phyloP scores from a whole-genome alignment of 2,329 filamentous ascomycete species.

The Penicillium sp. region DNA sequence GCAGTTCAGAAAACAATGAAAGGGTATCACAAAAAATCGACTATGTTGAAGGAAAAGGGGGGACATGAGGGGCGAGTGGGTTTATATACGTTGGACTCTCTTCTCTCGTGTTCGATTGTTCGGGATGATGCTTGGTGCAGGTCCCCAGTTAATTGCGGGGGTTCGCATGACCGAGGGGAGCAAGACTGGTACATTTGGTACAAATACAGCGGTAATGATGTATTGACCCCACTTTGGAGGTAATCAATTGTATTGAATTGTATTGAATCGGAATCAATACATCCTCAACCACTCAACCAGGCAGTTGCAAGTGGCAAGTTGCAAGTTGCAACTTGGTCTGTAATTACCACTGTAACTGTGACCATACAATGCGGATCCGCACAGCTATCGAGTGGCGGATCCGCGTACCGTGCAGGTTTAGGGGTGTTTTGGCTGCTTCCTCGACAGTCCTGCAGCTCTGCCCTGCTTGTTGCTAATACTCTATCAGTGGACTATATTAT shows the following conservation, averaged over 20 bases:
- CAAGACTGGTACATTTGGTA: neutral
- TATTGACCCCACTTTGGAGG: constrained; percentile 1
- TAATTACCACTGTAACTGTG: neutral
- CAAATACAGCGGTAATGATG: neutral
- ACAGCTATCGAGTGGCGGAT: neutral
- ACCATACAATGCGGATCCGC: constrained; percentile 5
- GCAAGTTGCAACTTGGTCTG: neutral
- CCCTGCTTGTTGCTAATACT: neutral
- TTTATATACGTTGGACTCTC: neutral
- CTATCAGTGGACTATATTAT: too few relatives aligned
- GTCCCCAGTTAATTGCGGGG: neutral
- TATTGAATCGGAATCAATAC: too few relatives aligned
- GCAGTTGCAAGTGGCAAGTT: too few relatives aligned
- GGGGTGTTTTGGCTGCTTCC: too few relatives aligned
- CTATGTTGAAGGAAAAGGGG: neutral
- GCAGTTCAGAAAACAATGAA: constrained; percentile 3
- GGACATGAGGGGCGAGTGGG: neutral
- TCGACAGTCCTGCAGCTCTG: too few relatives aligned
- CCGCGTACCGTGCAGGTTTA: constrained; percentile 1
- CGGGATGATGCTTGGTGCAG: neutral
- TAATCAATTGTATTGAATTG: too few relatives aligned
- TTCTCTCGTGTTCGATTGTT: neutral
- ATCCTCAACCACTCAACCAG: too few relatives aligned
- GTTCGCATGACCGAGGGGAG: neutral
- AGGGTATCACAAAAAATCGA: constrained; percentile 8